Evolutionary conservation across 176 grass and related monocot genomes (phyloP), one percentile per base, ranked within the genome.

Genomic region (Lolium multiflorum): DNA sequence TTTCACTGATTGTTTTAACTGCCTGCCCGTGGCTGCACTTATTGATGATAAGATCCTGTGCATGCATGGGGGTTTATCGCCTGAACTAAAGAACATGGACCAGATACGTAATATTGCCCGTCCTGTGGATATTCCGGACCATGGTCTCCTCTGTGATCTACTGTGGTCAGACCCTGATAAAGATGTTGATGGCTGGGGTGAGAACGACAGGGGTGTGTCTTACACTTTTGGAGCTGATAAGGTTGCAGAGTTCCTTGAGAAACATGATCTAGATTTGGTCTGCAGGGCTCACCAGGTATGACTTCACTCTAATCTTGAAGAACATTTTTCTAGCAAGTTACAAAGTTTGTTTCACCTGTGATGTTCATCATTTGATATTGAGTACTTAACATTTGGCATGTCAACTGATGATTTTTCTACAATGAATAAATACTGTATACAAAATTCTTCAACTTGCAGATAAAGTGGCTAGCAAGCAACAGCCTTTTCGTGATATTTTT

Each of bases 151-250:
- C 0, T 95, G 93, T 76, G 93, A 95, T 72, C 77, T 95, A 52
- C 66, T 95, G 54, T 95, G 93, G 93, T 90, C 93, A 46, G 93
- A 95, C 78, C 93, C 93, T 47, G 93, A 95, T 70, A 95, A 95
- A 82, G 93, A 95, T 48, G 50, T 92, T 18, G 88, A 95, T 47
- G 90, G 93, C 16, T 95, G 93, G 93, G 93, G 90, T 79, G 90
- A 92, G 74, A 95, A 95, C 73, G 93, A 95, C 31, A 79, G 93
- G 68, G 93, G 85, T 37, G 93, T 95, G 22, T 92, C 93, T 5
- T 92, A 92, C 60, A 95, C 93, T 48, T 95, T 95, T 3, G 93
- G 90, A 62, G 80, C 88, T 80, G 93, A 95, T 84, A 87, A 68
- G 35, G 90, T 95, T 21, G 73, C 75, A 3, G 88, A 92, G 73